Percentiles rank a stretch among this genome's conserved stretches.
Conservation (phyloP, 768 basidiomycete species). For the Mycena galopus region DNA sequence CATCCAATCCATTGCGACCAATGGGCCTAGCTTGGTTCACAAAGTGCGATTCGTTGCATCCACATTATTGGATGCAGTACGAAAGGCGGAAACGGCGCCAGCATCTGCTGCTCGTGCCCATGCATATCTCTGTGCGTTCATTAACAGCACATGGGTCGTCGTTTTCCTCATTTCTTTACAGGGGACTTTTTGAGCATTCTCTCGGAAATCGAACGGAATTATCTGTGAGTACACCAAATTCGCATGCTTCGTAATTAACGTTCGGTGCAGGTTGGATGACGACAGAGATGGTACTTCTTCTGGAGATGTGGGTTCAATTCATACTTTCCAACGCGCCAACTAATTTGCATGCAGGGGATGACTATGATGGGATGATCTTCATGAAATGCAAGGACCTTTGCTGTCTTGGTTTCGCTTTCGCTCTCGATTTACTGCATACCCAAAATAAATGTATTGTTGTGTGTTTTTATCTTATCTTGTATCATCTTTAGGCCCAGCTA, state of each 20-base stretch:
- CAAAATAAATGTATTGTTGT: slow-evolving; percentile 27
- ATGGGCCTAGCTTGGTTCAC: slow-evolving; percentile 87
- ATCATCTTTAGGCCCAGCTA: not conserved
- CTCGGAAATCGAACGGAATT: slow-evolving; percentile 92
- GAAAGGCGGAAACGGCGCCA: slow-evolving; percentile 84
- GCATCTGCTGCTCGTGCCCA: slow-evolving; percentile 88
- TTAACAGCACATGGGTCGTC: not conserved
- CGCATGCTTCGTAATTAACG: slow-evolving; percentile 26
- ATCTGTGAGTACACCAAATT: slow-evolving; percentile 68
- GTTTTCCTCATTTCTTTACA: slow-evolving; percentile 44
- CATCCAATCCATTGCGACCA: slow-evolving; percentile 92
- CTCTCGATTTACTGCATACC: slow-evolving; percentile 28
- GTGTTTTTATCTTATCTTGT: slow-evolving; percentile 30
- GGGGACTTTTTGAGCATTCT: slow-evolving; percentile 95
- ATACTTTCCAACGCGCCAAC: not conserved
- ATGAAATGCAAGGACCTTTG: slow-evolving; percentile 14
- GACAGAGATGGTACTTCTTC: slow-evolving; percentile 74
- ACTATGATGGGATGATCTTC: slow-evolving; percentile 27
- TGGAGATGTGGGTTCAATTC: slow-evolving; percentile 45
- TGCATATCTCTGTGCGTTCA: slow-evolving; percentile 83
- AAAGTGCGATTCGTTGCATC: slow-evolving; percentile 96
- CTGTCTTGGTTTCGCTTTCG: slow-evolving; percentile 15
- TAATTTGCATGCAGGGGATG: slow-evolving; percentile 16
- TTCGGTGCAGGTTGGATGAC: slow-evolving; percentile 69
- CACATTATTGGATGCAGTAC: slow-evolving; percentile 86